Base-by-base conservation (phyloP, 805 yeast species). In the Candida montana region DNA sequence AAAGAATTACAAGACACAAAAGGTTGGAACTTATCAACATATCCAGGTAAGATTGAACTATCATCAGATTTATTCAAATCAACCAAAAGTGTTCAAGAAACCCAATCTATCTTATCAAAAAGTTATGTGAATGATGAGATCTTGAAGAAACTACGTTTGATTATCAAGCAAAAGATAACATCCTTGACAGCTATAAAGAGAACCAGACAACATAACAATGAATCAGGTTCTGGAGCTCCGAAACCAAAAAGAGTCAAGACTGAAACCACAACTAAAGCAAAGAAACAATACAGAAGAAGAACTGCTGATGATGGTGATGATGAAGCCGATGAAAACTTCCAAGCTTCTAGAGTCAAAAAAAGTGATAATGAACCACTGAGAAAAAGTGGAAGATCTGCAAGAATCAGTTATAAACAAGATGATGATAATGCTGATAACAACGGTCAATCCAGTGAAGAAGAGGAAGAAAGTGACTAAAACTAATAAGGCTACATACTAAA, bases 41-140 rank as follows among this genome's bases (percentile, higher is more conserved):
- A 90, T 79, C 95, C 95, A 0, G 95, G 91, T 2, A 83, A 81
- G 52, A 59, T 83, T 15, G 74, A 76, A 16, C 59, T 88, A 16
- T 81, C 91, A 0, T 62, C 70, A n/a, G 96, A 88, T 54, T 57
- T 85, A 8, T 87, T 73, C 60, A 64, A 69, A n/a, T 77, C 84
- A 2, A 77, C 83, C 69, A 65, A 67, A 8, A 67, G 74, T n/a
- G 56, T 74, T 2, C 63, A 67, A 13, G 82, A 78, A 46, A 82
- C 87, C 2, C 83, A 79, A 45, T 62, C 59, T 12, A 65, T 79
- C 17, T 71, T 80, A 0, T 67, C 77, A 4, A 75, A 66, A 16
- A 71, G 77, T 2, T 86, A 71, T 51, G 68, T 86, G 29, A 71
- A 79, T 1, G 81, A 77, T 13, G 53, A 54, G 1, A 52, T 74